These are phyloP conservation scores for Selaginella moellendorffii DNA, from an alignment of 75 land plant genomes.

Conservation along the genomic window DNA sequence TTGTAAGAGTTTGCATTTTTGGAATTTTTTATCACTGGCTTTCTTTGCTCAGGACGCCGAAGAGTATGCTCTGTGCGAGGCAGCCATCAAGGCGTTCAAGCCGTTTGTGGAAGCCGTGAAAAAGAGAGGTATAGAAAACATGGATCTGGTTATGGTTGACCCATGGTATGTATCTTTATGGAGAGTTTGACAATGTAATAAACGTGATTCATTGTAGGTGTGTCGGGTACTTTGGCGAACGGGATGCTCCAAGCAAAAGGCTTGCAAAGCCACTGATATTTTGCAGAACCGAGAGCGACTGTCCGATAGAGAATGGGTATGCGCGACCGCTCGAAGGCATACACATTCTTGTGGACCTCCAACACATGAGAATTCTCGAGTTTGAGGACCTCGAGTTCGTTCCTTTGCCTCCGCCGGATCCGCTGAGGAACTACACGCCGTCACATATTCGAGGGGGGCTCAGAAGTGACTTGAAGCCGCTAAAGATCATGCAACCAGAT, in stretches of 20 bases:
- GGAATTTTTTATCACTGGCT: background rate
- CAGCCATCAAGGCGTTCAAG: slow-evolving; percentile 67
- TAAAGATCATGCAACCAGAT: slow-evolving; percentile 82
- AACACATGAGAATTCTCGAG: slow-evolving; percentile 40
- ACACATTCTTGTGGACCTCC: background rate
- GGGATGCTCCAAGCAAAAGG: slow-evolving; percentile 85
- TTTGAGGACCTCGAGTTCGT: slow-evolving; percentile 85
- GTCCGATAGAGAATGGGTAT: slow-evolving; percentile 98
- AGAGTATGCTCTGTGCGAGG: slow-evolving; percentile 98
- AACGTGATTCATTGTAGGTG: slow-evolving; percentile 40
- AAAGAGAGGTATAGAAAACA: slow-evolving; percentile 88
- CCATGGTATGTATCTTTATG: slow-evolving; percentile 76
- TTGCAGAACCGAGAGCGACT: slow-evolving; percentile 93
- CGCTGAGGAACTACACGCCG: slow-evolving; percentile 89
- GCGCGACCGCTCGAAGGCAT: slow-evolving; percentile 45
- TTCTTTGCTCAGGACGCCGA: slow-evolving; percentile 54
- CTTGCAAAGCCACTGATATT: slow-evolving; percentile 90
- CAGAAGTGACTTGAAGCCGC: slow-evolving; percentile 84
- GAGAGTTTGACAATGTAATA: too few species aligned
- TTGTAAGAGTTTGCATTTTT: slow-evolving; percentile 37
- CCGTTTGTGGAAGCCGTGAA: slow-evolving; percentile 92
- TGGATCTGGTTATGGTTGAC: slow-evolving; percentile 99
- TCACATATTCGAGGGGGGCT: slow-evolving; percentile 75
- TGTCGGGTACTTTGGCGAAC: slow-evolving; percentile 78
- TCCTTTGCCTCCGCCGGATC: slow-evolving; percentile 97